Conservation (phyloP, 352 stramenopile species). For the Phytophthora citricola region DNA sequence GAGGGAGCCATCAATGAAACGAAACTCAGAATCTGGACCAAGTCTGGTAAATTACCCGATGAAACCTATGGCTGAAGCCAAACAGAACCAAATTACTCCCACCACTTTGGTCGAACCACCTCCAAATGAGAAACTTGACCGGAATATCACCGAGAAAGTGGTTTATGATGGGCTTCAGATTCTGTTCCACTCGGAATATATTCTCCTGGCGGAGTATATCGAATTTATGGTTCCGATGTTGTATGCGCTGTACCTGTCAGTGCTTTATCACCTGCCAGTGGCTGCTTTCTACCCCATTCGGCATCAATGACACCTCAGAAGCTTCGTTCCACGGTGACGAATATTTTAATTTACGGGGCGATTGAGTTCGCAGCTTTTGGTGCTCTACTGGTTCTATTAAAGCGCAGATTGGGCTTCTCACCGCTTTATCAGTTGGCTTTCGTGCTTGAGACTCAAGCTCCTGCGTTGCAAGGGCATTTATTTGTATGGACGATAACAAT, state of each 20-base stretch:
- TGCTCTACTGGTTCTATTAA: constrained; percentile 19
- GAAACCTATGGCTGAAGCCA: not conserved
- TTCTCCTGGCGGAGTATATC: constrained; percentile 37
- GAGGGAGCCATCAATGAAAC: not conserved
- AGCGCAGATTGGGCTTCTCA: constrained; percentile 28
- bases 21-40: not conserved
- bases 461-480: constrained; percentile 26
- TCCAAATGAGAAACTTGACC: not conserved
- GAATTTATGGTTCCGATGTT: constrained; percentile 34
- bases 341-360: constrained; percentile 20
- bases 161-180: constrained; percentile 12
- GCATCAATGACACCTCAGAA: constrained; percentile 12
- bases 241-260: constrained; percentile 28
- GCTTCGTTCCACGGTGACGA: constrained; percentile 6
- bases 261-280: constrained; percentile 29
- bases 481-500: constrained; percentile 41
- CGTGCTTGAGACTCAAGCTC: constrained; percentile 40
- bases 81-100: constrained; percentile 8
- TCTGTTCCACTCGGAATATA: constrained; percentile 38
- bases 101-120: not conserved
- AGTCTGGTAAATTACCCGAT: not conserved
- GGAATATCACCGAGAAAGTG: not conserved
- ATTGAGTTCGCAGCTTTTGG: constrained; percentile 27
- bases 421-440: constrained; percentile 42
- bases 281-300: constrained; percentile 29